A percentile compares a stretch with the other conserved stretches of the same genome.
Evolutionary conservation across 2,329 filamentous ascomycete species (phyloP).

Genomic region (Tolypocladium pustulatum): DNA sequence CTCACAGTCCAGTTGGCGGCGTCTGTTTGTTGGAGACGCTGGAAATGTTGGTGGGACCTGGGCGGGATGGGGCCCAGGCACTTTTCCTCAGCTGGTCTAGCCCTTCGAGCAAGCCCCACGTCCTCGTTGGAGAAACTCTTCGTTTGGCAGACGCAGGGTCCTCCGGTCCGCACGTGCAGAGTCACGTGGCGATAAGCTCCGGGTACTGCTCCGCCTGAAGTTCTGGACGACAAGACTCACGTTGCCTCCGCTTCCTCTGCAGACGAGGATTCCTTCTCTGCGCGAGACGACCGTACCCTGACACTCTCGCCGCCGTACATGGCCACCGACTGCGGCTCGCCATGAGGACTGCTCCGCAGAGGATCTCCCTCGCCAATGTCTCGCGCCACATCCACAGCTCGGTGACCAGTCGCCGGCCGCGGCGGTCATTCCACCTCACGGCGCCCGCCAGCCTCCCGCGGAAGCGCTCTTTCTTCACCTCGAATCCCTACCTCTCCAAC

Average conservation of each 20-base stretch:
- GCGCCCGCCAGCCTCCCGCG: constrained; percentile 33
- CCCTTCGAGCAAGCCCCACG: background rate
- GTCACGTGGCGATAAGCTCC: constrained; percentile 9
- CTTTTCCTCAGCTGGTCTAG: background rate
- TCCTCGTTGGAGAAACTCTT: no score
- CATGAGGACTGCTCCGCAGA: constrained; percentile 22
- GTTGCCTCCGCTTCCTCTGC: no score
- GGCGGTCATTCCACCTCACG: constrained; percentile 35
- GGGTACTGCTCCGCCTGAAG: background rate
- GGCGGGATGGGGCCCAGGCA: background rate
- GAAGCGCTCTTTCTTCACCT: constrained; percentile 56
- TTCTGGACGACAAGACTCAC: background rate
- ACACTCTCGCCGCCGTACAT: background rate
- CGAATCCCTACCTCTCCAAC: constrained; percentile 42
- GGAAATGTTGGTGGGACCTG: background rate
- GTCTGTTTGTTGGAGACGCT: background rate
- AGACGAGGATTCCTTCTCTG: no score
- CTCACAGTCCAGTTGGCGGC: background rate
- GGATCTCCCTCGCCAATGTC: constrained; percentile 19
- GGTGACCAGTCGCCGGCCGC: constrained; percentile 14
- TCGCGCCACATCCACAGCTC: constrained; percentile 18
- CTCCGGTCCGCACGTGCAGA: background rate
- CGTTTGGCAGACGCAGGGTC: background rate
- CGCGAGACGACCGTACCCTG: no score
- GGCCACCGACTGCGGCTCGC: constrained; percentile 5